Evolutionary conservation across 345 rosid genomes (phyloP).

Genomic region (Hibiscus syriacus): DNA sequence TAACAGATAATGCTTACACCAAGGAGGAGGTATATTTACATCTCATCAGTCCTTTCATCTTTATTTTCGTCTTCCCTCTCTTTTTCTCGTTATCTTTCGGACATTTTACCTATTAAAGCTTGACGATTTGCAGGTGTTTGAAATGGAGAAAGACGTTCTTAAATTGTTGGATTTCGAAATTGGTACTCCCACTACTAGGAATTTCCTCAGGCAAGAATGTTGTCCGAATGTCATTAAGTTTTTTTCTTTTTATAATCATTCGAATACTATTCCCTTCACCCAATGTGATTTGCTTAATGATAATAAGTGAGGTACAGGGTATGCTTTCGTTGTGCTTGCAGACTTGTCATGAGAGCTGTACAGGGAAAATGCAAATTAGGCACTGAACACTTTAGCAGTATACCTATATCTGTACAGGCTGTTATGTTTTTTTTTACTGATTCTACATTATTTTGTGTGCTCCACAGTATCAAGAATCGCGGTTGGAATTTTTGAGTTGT

Average conservation of each 20-base stretch:
- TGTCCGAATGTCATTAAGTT: neutral
- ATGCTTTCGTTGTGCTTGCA: slow-evolving; percentile 18
- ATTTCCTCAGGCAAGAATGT: slow-evolving; percentile 40
- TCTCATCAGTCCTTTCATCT: neutral
- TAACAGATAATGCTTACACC: slow-evolving; percentile 65
- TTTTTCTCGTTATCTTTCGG: neutral
- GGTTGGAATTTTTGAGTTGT: slow-evolving; percentile 48
- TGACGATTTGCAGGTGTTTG: slow-evolving; percentile 35
- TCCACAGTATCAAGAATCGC: slow-evolving; percentile 30
- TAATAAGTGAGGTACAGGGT: neutral
- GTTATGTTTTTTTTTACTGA: neutral
- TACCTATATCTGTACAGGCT: neutral
- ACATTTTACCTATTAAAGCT: neutral
- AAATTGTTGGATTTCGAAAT: slow-evolving; percentile 46
- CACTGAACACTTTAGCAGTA: neutral
- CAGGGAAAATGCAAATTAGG: slow-evolving; percentile 40
- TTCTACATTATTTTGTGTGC: neutral
- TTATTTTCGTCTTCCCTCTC: neutral
- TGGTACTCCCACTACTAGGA: slow-evolving; percentile 52
- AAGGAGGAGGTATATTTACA: slow-evolving; percentile 33
- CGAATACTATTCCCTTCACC: neutral
- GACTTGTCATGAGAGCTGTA: slow-evolving; percentile 36
- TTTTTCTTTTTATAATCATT: neutral
- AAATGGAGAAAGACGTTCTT: slow-evolving; percentile 55
- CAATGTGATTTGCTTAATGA: neutral